Evolutionary conservation across 2,329 filamentous ascomycete species (phyloP), one percentile per base, ranked within the genome.

Genomic region (Tolypocladium nubicola): DNA sequence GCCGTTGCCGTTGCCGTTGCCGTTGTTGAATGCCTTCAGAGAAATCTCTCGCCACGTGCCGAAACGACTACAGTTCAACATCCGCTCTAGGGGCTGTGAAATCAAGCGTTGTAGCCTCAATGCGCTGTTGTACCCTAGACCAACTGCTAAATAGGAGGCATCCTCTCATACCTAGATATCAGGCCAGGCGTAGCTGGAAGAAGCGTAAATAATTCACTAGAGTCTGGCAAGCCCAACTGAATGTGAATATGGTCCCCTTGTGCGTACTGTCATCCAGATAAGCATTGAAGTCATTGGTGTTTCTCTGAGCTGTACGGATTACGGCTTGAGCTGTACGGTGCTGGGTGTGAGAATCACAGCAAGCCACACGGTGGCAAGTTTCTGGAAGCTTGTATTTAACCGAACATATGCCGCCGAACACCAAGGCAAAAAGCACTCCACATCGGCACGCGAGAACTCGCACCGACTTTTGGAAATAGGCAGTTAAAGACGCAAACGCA

Each of bases 381-480:
- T 33, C 45, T 49, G 23, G 45, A 49, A 50, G 47, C 26, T 35
- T 23, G 9, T 21, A 50, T 65, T 66, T 64, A 56, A 57, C 67
- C 67, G 67, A 67, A 61, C 60, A 66, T 69, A 62, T 62, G 55
- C 66, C 65, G 67, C 59, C 39, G 45, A 59, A 58, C 54, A 56
- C 58, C 57, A 59, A 52, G 54, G 40, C 43, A 30, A 43, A 55
- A 45, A 49, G 21, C 50, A 64, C 71, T 70, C 70, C 72, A 73
- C 71, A 72, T 68, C 59, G 67, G 64, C 66, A 71, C 66, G 64
- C 47, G 58, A 60, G 56, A 72, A 68, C 67, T 68, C 69, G 69
- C 69, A 72, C 70, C 71, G 70, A 73, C 68, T 74, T 71, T 73
- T 71, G 65, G 65, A 67, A 70, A 68, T 65, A 66, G 39, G 65